Percentiles rank a stretch among this genome's conserved stretches.
phyloP scores from a whole-genome alignment of 2,329 filamentous ascomycete genomes.

The Chrysoporthe austroafricana region DNA sequence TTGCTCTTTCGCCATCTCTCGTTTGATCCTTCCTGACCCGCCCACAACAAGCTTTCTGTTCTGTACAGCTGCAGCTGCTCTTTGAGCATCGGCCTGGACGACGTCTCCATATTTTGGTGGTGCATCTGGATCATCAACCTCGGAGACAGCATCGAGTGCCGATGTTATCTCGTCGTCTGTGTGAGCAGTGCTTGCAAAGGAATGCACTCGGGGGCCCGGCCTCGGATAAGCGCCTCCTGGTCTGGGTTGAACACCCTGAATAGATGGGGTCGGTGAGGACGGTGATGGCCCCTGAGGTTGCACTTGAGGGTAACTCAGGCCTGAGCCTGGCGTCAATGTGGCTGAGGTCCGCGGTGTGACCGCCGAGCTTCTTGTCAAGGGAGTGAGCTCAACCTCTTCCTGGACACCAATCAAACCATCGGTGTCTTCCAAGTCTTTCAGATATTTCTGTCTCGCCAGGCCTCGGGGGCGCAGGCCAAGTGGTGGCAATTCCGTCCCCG shows the following conservation, averaged over 20 bases:
- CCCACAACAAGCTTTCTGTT: constrained; percentile 16
- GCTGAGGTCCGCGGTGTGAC: constrained; percentile 9
- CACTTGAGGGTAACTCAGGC: background rate
- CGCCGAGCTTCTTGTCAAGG: constrained; percentile 4
- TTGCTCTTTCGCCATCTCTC: constrained; percentile 1
- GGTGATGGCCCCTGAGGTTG: constrained; percentile 5
- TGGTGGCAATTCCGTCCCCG: constrained; percentile 5
- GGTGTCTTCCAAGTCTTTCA: constrained; percentile 10
- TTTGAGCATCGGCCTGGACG: constrained; percentile 11
- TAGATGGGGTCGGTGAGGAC: constrained; percentile 2
- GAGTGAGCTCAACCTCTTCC: constrained; percentile 14
- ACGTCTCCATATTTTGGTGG: constrained; percentile 21
- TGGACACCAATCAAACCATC: constrained; percentile 16
- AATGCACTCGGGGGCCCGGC: constrained; percentile 7
- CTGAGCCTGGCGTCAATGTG: constrained; percentile 6
- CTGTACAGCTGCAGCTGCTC: background rate
- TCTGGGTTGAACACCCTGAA: background rate
- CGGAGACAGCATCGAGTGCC: constrained; percentile 11
- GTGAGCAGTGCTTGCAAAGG: constrained; percentile 7
- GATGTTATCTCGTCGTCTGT: constrained; percentile 19
- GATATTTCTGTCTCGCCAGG: constrained; percentile 14
- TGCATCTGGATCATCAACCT: constrained; percentile 12
- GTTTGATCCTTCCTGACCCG: constrained; percentile 13
- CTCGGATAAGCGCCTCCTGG: background rate
- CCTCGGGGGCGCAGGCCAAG: constrained; percentile 3